Conservation (phyloP, 2,329 filamentous ascomycete genomes). For the Domatiomyces catenatus region DNA sequence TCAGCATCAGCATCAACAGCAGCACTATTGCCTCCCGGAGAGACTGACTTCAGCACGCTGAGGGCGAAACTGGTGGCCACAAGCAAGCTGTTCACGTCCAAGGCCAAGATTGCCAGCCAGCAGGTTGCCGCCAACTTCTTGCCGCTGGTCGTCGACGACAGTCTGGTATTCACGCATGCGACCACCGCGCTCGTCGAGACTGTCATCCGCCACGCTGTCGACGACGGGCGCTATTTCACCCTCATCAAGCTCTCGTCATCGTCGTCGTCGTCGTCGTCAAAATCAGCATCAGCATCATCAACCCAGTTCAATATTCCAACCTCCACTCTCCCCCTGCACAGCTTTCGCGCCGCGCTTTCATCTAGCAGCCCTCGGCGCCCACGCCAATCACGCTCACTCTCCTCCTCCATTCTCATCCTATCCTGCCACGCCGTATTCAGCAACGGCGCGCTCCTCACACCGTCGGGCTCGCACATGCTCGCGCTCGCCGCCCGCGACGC, state of each 20-base stretch:
- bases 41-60: conserved; percentile 67
- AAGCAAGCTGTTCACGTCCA: conserved; percentile 66
- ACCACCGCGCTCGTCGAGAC: conserved; percentile 51
- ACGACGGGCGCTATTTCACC: conserved; percentile 25
- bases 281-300: background rate
- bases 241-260: conserved; percentile 3
- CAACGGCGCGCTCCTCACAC: conserved; percentile 81
- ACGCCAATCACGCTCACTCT: too few species aligned
- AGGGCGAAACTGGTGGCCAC: conserved; percentile 71
- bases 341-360: conserved; percentile 8
- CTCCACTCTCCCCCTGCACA: conserved; percentile 10
- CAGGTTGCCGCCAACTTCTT: conserved; percentile 46
- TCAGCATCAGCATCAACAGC: conserved; percentile 71
- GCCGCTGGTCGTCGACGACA: background rate
- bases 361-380: conserved; percentile 8
- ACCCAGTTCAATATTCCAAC: conserved; percentile 3
- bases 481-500: conserved; percentile 60
- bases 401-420: conserved; percentile 39
- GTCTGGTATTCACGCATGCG: conserved; percentile 49
- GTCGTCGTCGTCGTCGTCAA: conserved; percentile 4
- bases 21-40: conserved; percentile 76
- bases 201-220: background rate
- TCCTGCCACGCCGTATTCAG: conserved; percentile 75
- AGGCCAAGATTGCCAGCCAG: conserved; percentile 70
- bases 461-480: conserved; percentile 76